These are phyloP conservation scores for Xylariaceae sp. DNA, from an alignment of 2,329 filamentous ascomycete species.

Conservation along the genomic window DNA sequence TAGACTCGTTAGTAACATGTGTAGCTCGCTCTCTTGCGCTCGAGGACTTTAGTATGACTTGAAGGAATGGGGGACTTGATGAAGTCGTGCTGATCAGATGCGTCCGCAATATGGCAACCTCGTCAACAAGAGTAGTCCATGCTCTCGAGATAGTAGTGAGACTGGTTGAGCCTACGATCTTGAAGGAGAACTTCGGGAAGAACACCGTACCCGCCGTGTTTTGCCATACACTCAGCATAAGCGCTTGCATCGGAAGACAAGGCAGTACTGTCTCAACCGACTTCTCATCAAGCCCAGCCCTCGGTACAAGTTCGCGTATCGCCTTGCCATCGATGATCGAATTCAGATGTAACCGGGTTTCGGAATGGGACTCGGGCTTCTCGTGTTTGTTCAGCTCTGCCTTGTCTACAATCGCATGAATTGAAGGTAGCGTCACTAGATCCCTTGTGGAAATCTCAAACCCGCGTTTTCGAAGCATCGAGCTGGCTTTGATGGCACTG, in stretches of 20 bases:
- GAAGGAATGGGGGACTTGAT: slow-evolving; percentile 51
- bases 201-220: slow-evolving; percentile 62
- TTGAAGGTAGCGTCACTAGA: slow-evolving; percentile 60
- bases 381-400: slow-evolving; percentile 12
- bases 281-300: slow-evolving; percentile 37
- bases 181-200: slow-evolving; percentile 66
- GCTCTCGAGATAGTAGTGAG: slow-evolving; percentile 44
- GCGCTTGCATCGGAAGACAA: slow-evolving; percentile 69
- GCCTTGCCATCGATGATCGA: slow-evolving; percentile 37
- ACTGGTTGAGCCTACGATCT: slow-evolving; percentile 38
- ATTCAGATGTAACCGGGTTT: neutral
- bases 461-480: slow-evolving; percentile 59
- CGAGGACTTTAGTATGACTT: slow-evolving; percentile 49
- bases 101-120: slow-evolving; percentile 64
- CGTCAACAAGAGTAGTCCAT: slow-evolving; percentile 55
- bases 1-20: slow-evolving; percentile 8
- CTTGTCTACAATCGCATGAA: slow-evolving; percentile 54
- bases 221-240: slow-evolving; percentile 75
- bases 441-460: slow-evolving; percentile 64
- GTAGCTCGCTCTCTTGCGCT: slow-evolving; percentile 30
- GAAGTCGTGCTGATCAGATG: slow-evolving; percentile 51
- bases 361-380: neutral
- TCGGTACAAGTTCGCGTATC: slow-evolving; percentile 34
- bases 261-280: slow-evolving; percentile 58
- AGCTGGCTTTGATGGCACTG: slow-evolving; percentile 77